These are phyloP conservation scores for Protomyces macrosporus DNA, from an alignment of 1,139 yeast genomes.

Conservation along the genomic window DNA sequence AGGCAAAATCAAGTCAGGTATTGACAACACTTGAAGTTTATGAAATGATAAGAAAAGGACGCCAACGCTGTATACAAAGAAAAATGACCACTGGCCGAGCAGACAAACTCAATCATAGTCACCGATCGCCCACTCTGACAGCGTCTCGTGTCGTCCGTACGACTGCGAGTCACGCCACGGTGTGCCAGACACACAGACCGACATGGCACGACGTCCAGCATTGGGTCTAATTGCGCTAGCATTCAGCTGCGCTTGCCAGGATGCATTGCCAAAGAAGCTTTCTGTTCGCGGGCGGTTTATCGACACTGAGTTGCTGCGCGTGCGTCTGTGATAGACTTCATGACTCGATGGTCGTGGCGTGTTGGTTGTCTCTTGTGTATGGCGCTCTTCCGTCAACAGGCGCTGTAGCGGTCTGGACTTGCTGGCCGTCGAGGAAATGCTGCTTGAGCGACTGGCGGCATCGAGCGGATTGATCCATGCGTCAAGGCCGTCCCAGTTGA, in stretches of 20 bases:
- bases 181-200: neutral
- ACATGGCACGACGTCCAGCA: neutral
- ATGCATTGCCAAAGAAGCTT: neutral
- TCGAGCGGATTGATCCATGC: neutral
- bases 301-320: neutral
- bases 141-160: neutral
- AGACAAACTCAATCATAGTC: neutral
- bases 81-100: neutral
- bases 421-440: neutral
- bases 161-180: neutral
- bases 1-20: too few species aligned
- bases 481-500: neutral
- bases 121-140: neutral
- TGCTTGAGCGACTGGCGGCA: neutral
- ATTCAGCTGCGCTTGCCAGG: too few species aligned
- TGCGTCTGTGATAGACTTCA: neutral
- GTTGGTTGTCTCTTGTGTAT: neutral
- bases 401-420: neutral
- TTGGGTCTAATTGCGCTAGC: too few species aligned
- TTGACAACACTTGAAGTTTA: too few species aligned
- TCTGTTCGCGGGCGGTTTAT: neutral
- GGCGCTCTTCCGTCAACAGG: neutral
- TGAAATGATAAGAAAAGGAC: neutral
- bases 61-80: neutral
- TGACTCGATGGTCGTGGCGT: neutral